Base-by-base conservation (phyloP, 1,284 basidiomycete genomes). In the Pseudozyma flocculosa region DNA sequence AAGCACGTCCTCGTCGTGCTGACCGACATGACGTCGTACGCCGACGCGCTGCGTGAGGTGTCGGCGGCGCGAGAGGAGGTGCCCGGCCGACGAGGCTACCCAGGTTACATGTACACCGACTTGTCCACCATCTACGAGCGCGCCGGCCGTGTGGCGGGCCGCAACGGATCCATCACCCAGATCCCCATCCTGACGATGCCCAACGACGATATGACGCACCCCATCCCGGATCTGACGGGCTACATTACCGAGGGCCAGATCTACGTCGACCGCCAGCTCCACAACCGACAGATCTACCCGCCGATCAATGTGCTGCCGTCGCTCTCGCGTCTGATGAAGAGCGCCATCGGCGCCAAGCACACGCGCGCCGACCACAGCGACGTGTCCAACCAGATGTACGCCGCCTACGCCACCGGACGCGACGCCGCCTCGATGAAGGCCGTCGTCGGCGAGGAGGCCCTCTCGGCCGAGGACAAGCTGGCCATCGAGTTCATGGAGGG, bases 161-260 rank as follows among this genome's bases (percentile, higher is more conserved):
- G 95, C 61, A 97, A 97, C 81, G 95, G 95, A 43, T 97, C 93
- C 41, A 99, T 99, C 82, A 99, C 95, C 45, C 95, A 99, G 82
- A 96, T 98, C 79, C 95, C 95, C 52, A 99, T 98, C 77, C 84
- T 99, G 64, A 98, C 95, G 57, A 99, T 99, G 95, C 95, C 95
- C 30, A 99, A 98, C 82, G 95, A 98, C 80, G 67, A 98, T 84
- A 99, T 99, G 80, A 98, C 95, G 40, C 95, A 99, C 81, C 95
- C 95, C 53, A 98, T 99, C 81, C 95, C 94, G 72, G 95, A 98
- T 86, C 84, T 99, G 82, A 98, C 76, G 39, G 95, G 95, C 48
- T 98, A 98, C 82, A 98, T 98, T 79, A 97, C 94, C 40, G 83
- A 97, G 83, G 95, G 95, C 47, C 95, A 98, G 82, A 96, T 99